These are phyloP conservation scores for Salix caprea DNA, from an alignment of 345 rosid genomes.

Conservation along the genomic window DNA sequence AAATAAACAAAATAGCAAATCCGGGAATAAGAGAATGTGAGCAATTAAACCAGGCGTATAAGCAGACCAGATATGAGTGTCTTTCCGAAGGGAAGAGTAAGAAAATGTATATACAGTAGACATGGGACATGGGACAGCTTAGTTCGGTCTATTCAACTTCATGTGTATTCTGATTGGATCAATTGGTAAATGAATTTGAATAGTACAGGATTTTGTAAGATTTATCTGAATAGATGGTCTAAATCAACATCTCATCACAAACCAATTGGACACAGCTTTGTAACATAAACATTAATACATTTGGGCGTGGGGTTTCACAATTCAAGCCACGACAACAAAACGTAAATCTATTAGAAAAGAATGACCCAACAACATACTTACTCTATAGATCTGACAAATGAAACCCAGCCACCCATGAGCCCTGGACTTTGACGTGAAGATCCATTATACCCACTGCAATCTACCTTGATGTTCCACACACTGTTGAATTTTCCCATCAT, in stretches of 20 bases:
- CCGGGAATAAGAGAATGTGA: not conserved
- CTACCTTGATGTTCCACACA: conserved; percentile 52
- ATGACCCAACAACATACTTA: not conserved
- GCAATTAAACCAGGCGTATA: not conserved
- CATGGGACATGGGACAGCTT: not conserved
- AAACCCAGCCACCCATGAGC: not conserved
- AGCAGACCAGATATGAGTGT: not conserved
- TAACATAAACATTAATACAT: not conserved
- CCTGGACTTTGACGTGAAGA: not conserved
- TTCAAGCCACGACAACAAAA: not conserved
- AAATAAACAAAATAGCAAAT: not conserved
- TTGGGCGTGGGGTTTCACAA: not conserved
- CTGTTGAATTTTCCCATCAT: conserved; percentile 56
- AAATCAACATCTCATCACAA: not conserved
- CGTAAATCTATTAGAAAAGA: conserved; percentile 1
- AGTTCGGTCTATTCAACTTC: no score
- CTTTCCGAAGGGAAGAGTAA: not conserved
- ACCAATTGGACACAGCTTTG: not conserved
- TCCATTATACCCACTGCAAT: conserved; percentile 44
- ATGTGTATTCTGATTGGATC: not conserved
- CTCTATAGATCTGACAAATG: not conserved
- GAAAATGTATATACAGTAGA: not conserved
- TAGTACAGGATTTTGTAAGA: not conserved
- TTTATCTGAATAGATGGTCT: not conserved
- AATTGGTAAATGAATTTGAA: not conserved